phyloP scores from a whole-genome alignment of 2,329 filamentous ascomycete genomes.

The Aspergillus melleus region DNA sequence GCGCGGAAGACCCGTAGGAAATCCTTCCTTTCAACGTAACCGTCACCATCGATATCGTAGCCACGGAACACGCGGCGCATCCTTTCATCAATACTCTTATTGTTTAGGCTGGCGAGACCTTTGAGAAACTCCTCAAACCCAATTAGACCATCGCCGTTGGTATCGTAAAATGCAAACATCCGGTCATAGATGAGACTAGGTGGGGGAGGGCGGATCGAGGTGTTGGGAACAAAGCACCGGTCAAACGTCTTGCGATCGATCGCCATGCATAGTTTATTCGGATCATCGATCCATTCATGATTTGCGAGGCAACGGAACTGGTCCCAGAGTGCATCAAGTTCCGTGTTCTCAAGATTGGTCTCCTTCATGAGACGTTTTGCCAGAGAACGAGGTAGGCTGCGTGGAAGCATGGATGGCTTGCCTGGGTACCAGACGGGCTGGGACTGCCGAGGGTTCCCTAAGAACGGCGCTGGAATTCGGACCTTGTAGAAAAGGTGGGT shows the following conservation, averaged over 20 bases:
- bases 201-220: conserved; percentile 71
- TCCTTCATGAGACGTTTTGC: conserved; percentile 69
- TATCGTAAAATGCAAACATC: conserved; percentile 96
- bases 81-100: conserved; percentile 62
- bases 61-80: conserved; percentile 76
- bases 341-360: conserved; percentile 78
- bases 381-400: conserved; percentile 65
- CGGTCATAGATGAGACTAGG: conserved; percentile 93
- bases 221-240: conserved; percentile 82
- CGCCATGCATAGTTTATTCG: conserved; percentile 72
- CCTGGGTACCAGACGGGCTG: conserved; percentile 87
- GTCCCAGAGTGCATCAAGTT: conserved; percentile 92
- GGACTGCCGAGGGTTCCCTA: conserved; percentile 74
- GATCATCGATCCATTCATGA: conserved; percentile 78
- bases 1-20: conserved; percentile 89
- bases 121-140: conserved; percentile 89
- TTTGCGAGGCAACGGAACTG: conserved; percentile 95
- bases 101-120: conserved; percentile 68
- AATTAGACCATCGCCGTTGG: conserved; percentile 83
- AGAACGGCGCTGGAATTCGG: conserved; percentile 80
- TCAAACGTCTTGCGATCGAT: conserved; percentile 95
- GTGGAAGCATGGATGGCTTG: conserved; percentile 70
- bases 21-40: conserved; percentile 80
- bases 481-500: conserved; percentile 98
- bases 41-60: conserved; percentile 88